Percentiles rank a stretch among this genome's conserved stretches.
These are phyloP conservation scores for Lactarius quietus DNA, from an alignment of 768 basidiomycete species.

Conservation along the genomic window DNA sequence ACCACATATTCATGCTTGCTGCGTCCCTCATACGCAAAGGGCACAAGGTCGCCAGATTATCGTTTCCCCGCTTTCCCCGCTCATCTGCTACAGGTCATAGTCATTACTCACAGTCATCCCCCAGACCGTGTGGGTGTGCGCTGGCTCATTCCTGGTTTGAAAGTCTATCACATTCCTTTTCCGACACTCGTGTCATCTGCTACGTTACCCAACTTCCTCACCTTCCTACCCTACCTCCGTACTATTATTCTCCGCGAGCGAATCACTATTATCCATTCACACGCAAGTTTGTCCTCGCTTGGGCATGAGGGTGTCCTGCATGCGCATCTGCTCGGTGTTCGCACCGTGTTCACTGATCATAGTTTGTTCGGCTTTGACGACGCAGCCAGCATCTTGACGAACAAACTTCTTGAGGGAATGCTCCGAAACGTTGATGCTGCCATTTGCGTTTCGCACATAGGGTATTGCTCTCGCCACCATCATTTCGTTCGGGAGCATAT, in stretches of 20 bases:
- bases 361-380: conserved; percentile 96
- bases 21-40: conserved; percentile 77
- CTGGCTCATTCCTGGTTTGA: conserved; percentile 82
- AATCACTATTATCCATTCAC: conserved; percentile 85
- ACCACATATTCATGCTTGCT: conserved; percentile 90
- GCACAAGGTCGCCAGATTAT: conserved; percentile 61
- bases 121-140: conserved; percentile 85
- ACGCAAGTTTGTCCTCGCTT: conserved; percentile 85
- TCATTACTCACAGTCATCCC: conserved; percentile 90
- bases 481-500: background rate
- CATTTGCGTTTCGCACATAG: conserved; percentile 95
- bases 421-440: conserved; percentile 90
- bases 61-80: background rate
- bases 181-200: conserved; percentile 87
- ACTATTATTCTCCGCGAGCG: conserved; percentile 84
- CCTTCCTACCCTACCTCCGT: conserved; percentile 87
- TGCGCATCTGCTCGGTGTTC: conserved; percentile 78
- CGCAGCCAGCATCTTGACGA: conserved; percentile 94
- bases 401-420: conserved; percentile 86
- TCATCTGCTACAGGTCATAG: conserved; percentile 62
- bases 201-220: conserved; percentile 91
- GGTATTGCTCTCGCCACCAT: conserved; percentile 46
- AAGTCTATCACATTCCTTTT: conserved; percentile 94
- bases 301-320: conserved; percentile 93
- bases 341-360: conserved; percentile 96